A percentile compares a stretch with the other conserved stretches of the same genome.
Evolutionary conservation across 2,329 filamentous ascomycete species (phyloP).

Genomic region (Pestalotiopsis sp.): DNA sequence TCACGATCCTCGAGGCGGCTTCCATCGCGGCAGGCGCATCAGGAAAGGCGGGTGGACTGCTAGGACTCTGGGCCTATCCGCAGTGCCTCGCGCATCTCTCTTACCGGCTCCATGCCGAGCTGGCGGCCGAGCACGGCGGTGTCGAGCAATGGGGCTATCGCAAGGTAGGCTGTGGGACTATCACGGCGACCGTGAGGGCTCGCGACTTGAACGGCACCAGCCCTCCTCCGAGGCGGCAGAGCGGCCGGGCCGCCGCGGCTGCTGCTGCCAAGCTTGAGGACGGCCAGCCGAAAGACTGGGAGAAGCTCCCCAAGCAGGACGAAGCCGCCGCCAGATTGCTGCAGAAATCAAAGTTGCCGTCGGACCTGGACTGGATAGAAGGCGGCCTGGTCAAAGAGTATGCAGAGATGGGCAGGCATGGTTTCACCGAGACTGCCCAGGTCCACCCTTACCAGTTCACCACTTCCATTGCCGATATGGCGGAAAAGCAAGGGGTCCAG

Average conservation of each 20-base stretch:
- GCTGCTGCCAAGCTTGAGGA: slow-evolving; percentile 21
- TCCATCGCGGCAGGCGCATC: slow-evolving; percentile 88
- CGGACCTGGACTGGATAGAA: slow-evolving; percentile 85
- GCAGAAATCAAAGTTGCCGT: slow-evolving; percentile 66
- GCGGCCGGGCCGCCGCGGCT: slow-evolving; percentile 7
- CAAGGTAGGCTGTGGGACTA: slow-evolving; percentile 71
- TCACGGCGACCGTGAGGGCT: slow-evolving; percentile 39
- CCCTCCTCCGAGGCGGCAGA: slow-evolving; percentile 24
- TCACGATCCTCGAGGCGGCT: slow-evolving; percentile 86
- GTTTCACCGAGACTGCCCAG: slow-evolving; percentile 80
- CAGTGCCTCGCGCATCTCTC: slow-evolving; percentile 81
- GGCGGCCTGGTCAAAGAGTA: slow-evolving; percentile 69
- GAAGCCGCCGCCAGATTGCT: slow-evolving; percentile 48
- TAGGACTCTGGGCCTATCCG: slow-evolving; percentile 92
- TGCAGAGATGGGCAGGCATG: slow-evolving; percentile 75
- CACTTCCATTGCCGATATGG: slow-evolving; percentile 77
- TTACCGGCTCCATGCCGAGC: slow-evolving; percentile 79
- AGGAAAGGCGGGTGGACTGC: slow-evolving; percentile 89
- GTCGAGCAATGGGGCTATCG: slow-evolving; percentile 85
- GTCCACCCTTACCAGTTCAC: slow-evolving; percentile 94
- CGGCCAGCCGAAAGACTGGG: slow-evolving; percentile 51
- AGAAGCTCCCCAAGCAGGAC: slow-evolving; percentile 65
- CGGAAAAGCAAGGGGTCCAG: slow-evolving; percentile 68
- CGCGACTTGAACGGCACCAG: slow-evolving; percentile 38
- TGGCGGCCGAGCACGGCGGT: slow-evolving; percentile 84